Percentiles rank a stretch among this genome's conserved stretches.
phyloP scores from a whole-genome alignment of 768 basidiomycete genomes.

The Agaricus subrufescens region DNA sequence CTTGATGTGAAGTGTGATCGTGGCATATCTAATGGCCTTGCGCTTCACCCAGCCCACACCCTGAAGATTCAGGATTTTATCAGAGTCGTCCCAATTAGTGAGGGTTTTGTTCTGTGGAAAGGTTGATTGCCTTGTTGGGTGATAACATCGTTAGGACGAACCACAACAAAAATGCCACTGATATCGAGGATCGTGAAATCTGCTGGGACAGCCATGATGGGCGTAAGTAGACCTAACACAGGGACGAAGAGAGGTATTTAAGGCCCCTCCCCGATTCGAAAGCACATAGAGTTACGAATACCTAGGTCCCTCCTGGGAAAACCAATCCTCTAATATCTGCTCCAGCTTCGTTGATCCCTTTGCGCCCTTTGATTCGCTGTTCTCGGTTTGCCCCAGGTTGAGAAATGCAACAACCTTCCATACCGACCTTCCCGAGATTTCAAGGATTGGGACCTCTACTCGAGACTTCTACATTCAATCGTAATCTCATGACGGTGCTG shows the following conservation, averaged over 20 bases:
- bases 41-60: conserved; percentile 73
- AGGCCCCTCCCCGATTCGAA: not conserved
- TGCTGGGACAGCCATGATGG: conserved; percentile 61
- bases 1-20: conserved; percentile 55
- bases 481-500: conserved; percentile 82
- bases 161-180: conserved; percentile 60
- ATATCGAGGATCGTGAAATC: conserved; percentile 56
- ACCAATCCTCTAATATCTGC: not conserved
- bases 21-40: conserved; percentile 51
- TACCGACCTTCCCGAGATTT: conserved; percentile 76
- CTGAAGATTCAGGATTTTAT: conserved; percentile 63
- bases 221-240: not conserved
- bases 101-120: conserved; percentile 58
- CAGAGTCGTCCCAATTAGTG: conserved; percentile 45
- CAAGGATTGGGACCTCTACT: conserved; percentile 76
- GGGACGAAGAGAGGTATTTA: not conserved
- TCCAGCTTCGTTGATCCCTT: not conserved
- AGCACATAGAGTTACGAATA: conserved; percentile 11
- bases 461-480: conserved; percentile 84
- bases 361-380: not conserved
- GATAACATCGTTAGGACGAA: conserved; percentile 19
- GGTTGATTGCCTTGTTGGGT: not conserved
- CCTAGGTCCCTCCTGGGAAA: not conserved
- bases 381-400: conserved; percentile 8
- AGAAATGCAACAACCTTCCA: conserved; percentile 79